Evolutionary conservation across 768 basidiomycete species (phyloP).

Genomic region (Thelephora ganbajun): DNA sequence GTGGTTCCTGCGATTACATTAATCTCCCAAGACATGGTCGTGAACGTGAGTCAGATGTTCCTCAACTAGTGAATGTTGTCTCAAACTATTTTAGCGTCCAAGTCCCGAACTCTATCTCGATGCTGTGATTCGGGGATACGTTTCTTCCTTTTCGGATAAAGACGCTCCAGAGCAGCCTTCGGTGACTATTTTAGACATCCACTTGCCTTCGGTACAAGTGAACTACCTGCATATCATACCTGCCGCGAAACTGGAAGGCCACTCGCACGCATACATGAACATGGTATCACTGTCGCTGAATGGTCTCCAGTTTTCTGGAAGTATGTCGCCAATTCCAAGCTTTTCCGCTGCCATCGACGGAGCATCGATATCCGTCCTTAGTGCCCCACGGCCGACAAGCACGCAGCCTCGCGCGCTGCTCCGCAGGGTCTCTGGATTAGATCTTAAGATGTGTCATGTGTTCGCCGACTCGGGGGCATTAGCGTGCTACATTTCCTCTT

Average conservation of each 20-base stretch:
- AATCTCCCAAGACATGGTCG: conserved; percentile 34
- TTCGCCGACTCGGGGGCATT: no score
- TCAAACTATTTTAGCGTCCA: conserved; percentile 14
- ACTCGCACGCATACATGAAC: no score
- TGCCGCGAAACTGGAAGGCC: not conserved
- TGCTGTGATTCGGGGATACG: conserved; percentile 25
- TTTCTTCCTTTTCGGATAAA: conserved; percentile 17
- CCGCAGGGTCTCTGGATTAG: no score
- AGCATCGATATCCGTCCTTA: no score
- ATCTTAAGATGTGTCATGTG: no score
- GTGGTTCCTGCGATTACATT: conserved; percentile 26
- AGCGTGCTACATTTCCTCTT: no score
- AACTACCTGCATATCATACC: conserved; percentile 21
- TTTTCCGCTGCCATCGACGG: no score
- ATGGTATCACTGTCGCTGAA: conserved; percentile 19
- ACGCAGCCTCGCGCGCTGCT: no score
- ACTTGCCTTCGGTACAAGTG: conserved; percentile 25
- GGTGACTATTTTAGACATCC: conserved; percentile 24
- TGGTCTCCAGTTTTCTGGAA: not conserved
- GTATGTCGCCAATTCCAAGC: no score
- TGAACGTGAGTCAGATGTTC: conserved; percentile 23
- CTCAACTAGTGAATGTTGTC: not conserved
- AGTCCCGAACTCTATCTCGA: conserved; percentile 27
- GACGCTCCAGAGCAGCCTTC: not conserved
- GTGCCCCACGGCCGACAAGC: no score